phyloP scores from a whole-genome alignment of 176 grass and related monocot species.

The Eragrostis curvula region DNA sequence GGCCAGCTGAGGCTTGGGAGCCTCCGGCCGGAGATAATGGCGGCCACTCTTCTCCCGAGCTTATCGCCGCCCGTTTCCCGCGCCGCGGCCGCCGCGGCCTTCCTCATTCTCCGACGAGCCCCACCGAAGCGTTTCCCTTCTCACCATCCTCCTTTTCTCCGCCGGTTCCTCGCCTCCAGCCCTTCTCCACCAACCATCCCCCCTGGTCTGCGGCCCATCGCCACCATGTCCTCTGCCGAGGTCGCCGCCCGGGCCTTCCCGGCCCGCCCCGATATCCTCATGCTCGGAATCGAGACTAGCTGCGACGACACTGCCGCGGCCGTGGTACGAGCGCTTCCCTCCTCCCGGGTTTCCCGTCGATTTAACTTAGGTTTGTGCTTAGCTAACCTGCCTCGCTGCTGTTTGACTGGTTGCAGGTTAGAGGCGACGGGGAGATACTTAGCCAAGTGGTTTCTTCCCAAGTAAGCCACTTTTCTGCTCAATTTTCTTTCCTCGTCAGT shows the following conservation, averaged over 20 bases:
- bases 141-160: not conserved
- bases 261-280: constrained; percentile 50
- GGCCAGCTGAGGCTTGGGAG: not conserved
- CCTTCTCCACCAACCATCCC: not conserved
- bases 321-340: constrained; percentile 47
- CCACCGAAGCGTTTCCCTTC: not conserved
- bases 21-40: constrained; percentile 52
- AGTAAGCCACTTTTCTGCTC: constrained; percentile 37
- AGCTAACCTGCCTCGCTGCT: not conserved
- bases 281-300: constrained; percentile 95
- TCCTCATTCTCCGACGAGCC: constrained; percentile 38
- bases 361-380: constrained; percentile 27
- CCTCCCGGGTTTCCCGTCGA: not conserved
- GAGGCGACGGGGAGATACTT: constrained; percentile 80
- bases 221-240: constrained; percentile 30
- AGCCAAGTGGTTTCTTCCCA: constrained; percentile 92
- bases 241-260: not conserved
- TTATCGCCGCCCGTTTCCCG: constrained; percentile 57
- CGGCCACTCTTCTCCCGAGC: constrained; percentile 57
- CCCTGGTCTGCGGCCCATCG: constrained; percentile 6
- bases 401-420: constrained; percentile 60
- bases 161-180: constrained; percentile 9
- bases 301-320: constrained; percentile 91
- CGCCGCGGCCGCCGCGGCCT: constrained; percentile 37
- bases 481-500: not conserved